Conservation (phyloP, 1,284 basidiomycete species). For the Rhodotorula sp. region DNA sequence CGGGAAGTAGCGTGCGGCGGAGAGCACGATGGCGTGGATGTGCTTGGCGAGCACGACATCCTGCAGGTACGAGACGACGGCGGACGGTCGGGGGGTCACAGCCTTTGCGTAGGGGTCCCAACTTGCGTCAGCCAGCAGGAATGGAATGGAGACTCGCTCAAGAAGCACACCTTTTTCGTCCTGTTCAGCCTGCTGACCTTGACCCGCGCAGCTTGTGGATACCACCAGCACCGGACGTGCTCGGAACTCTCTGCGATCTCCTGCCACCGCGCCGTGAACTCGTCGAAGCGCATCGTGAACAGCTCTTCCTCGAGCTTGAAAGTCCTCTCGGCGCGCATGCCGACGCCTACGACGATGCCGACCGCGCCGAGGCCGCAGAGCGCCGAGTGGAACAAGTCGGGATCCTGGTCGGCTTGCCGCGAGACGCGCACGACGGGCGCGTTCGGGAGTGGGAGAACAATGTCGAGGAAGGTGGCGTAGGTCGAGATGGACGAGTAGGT, state of each 20-base stretch:
- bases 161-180: slow-evolving; percentile 65
- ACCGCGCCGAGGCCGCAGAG: slow-evolving; percentile 92
- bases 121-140: not conserved
- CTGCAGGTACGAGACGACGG: slow-evolving; percentile 16
- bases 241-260: slow-evolving; percentile 65
- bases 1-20: slow-evolving; percentile 28
- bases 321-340: slow-evolving; percentile 73
- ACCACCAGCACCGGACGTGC: slow-evolving; percentile 95
- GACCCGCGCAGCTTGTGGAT: slow-evolving; percentile 71
- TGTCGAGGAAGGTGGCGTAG: slow-evolving; percentile 68
- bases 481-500: slow-evolving; percentile 78
- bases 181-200: slow-evolving; percentile 73
- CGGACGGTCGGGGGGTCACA: slow-evolving; percentile 21
- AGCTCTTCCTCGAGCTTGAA: slow-evolving; percentile 80
- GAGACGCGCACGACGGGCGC: slow-evolving; percentile 69
- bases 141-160: slow-evolving; percentile 17
- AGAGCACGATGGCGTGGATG: slow-evolving; percentile 33
- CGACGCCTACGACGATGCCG: slow-evolving; percentile 78
- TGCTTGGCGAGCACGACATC: slow-evolving; percentile 24
- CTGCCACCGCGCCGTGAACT: slow-evolving; percentile 58
- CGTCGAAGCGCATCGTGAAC: slow-evolving; percentile 64
- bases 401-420: slow-evolving; percentile 52
- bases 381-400: slow-evolving; percentile 83
- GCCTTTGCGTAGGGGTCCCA: slow-evolving; percentile 3
- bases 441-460: slow-evolving; percentile 57